phyloP scores from a whole-genome alignment of 495 filamentous ascomycete species.

The Penicillium taxi region DNA sequence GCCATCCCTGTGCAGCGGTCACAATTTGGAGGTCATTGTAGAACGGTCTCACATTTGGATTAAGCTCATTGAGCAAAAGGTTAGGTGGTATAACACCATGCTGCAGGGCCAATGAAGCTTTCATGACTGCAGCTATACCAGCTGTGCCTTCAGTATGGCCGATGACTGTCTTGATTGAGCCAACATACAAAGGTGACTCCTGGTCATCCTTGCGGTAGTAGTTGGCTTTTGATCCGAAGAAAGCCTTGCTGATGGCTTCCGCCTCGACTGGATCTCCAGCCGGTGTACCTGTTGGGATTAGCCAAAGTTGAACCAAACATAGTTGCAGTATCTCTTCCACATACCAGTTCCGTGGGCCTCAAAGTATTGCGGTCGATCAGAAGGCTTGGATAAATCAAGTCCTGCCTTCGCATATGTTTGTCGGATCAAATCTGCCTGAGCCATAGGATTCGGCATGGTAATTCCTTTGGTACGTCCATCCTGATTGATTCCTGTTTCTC shows the following conservation, averaged over 20 bases:
- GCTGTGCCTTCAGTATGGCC: conserved; percentile 52
- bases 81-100: conserved; percentile 50
- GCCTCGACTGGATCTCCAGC: conserved; percentile 39
- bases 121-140: conserved; percentile 44
- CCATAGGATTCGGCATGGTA: conserved; percentile 29
- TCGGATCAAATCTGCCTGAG: conserved; percentile 31
- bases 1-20: conserved; percentile 11
- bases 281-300: conserved; percentile 30
- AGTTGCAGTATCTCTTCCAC: too few relatives aligned
- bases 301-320: too few relatives aligned
- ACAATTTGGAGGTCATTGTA: conserved; percentile 28
- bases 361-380: conserved; percentile 33
- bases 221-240: conserved; percentile 23
- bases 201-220: conserved; percentile 25
- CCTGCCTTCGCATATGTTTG: conserved; percentile 30
- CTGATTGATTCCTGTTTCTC: conserved; percentile 32
- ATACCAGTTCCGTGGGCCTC: conserved; percentile 33
- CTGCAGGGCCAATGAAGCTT: conserved; percentile 37
- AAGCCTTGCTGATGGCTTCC: conserved; percentile 22
- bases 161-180: conserved; percentile 50
- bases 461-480: conserved; percentile 37
- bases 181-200: conserved; percentile 36
- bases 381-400: conserved; percentile 22
- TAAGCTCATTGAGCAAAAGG: conserved; percentile 45
- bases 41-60: conserved; percentile 13